Evolutionary conservation across 306 rosid genomes (phyloP).

Genomic region (Glycine soja): DNA sequence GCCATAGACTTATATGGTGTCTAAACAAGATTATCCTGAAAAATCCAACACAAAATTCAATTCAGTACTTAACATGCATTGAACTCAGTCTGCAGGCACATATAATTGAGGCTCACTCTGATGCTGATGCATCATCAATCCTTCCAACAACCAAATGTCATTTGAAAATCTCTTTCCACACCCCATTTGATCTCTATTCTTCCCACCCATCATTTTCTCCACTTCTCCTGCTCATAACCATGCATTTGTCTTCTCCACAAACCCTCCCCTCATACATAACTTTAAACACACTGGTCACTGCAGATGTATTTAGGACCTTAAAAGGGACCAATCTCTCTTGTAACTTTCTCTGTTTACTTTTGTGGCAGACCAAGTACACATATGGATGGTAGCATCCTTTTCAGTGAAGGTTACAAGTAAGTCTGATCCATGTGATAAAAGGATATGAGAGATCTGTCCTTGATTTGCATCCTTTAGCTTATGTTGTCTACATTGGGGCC

Average conservation of each 20-base stretch:
- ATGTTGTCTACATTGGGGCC: slow-evolving; percentile 37
- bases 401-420: slow-evolving; percentile 46
- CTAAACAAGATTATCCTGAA: slow-evolving; percentile 37
- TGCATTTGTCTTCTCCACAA: slow-evolving; percentile 31
- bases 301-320: slow-evolving; percentile 40
- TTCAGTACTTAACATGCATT: slow-evolving; percentile 34
- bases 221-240: slow-evolving; percentile 23
- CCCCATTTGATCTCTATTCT: slow-evolving; percentile 22
- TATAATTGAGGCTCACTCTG: slow-evolving; percentile 53
- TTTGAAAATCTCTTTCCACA: background rate
- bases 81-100: slow-evolving; percentile 43
- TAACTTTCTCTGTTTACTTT: slow-evolving; percentile 43
- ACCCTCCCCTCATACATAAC: background rate
- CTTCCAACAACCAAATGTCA: slow-evolving; percentile 40
- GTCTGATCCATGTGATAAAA: slow-evolving; percentile 48
- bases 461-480: slow-evolving; percentile 1
- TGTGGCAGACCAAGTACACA: slow-evolving; percentile 59
- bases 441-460: slow-evolving; percentile 47
- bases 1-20: slow-evolving; percentile 13
- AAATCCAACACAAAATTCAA: slow-evolving; percentile 36
- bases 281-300: slow-evolving; percentile 29
- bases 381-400: slow-evolving; percentile 49
- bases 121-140: slow-evolving; percentile 50
- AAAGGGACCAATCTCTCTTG: slow-evolving; percentile 45
- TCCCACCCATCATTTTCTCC: slow-evolving; percentile 41